These are phyloP conservation scores for Candida broadrunensis DNA, from an alignment of 805 yeast genomes.

Conservation along the genomic window DNA sequence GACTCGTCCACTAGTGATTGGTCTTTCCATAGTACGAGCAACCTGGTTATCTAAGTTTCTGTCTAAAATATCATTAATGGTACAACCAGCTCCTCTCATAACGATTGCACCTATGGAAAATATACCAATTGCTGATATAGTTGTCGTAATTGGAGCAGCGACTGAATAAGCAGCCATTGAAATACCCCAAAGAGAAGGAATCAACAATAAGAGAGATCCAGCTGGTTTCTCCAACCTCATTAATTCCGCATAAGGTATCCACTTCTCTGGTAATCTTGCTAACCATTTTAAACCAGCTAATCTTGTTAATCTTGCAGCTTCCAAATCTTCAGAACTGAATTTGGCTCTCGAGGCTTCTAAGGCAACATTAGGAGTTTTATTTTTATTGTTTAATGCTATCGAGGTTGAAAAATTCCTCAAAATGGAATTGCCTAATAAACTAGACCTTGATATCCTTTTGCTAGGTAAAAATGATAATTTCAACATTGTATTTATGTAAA, in stretches of 20 bases:
- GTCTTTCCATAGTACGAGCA: slow-evolving; percentile 83
- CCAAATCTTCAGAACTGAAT: slow-evolving; percentile 42
- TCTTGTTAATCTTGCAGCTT: slow-evolving; percentile 52
- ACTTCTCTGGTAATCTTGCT: slow-evolving; percentile 60
- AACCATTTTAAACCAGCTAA: slow-evolving; percentile 44
- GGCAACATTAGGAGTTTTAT: not conserved
- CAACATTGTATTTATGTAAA: no score
- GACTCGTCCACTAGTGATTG: slow-evolving; percentile 88
- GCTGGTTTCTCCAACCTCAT: slow-evolving; percentile 93
- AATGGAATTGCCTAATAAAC: no score
- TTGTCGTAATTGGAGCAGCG: slow-evolving; percentile 64
- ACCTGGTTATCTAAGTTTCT: slow-evolving; percentile 81
- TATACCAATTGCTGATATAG: slow-evolving; percentile 58
- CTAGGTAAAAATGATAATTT: not conserved
- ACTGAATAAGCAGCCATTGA: slow-evolving; percentile 79
- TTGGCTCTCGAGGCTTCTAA: slow-evolving; percentile 6
- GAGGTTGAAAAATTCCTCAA: not conserved
- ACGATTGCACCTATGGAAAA: slow-evolving; percentile 83
- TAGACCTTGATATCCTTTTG: no score
- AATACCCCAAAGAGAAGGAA: slow-evolving; percentile 93
- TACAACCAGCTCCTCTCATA: slow-evolving; percentile 98
- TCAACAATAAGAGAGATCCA: slow-evolving; percentile 80
- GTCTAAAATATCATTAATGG: slow-evolving; percentile 88
- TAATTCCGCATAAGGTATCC: slow-evolving; percentile 89
- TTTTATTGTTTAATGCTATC: not conserved